Evolutionary conservation across 2,329 filamentous ascomycete genomes (phyloP), one percentile per base, ranked within the genome.

Genomic region (Hirsutella minnesotensis): DNA sequence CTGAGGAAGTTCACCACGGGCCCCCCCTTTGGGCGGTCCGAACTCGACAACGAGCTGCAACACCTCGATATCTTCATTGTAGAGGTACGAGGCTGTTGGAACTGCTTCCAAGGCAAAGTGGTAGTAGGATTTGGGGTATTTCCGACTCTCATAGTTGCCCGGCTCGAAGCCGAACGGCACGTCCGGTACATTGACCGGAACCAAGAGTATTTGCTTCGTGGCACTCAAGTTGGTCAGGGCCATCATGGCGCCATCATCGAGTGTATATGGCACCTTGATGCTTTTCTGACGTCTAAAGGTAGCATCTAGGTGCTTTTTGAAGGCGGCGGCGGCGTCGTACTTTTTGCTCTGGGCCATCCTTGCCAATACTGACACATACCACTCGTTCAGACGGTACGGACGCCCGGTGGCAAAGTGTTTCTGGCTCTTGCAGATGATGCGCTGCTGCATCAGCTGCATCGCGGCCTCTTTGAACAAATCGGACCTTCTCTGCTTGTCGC

Each of bases 81-180:
- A 76, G 13, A 73, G 53, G 56, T 86, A 88, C 0, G 48, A 56
- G 50, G 82, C 84, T 0, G 80, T 83, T 1, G 79, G 79, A 1
- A 68, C 61, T 18, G 79, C 68, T 36, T 74, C 68, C 30, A 86
- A 65, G 9, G 71, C 68, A 58, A 85, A 86, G 49, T 76, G 73
- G 40, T 85, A 71, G 51, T 77, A 76, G 29, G 69, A 69, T 50
- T 81, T 81, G 30, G 83, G 75, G 47, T 81, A 79, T 45, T 77
- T 76, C 43, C 81, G 72, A 19, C 79, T 81, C 53, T 84, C 77
- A 58, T 88, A 88, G 49, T 83, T 78, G 15, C 76, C 76, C 8
- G 81, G 80, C 42, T 77, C 73, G 53, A 87, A 83, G 1, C 84
- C 83, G 55, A 83, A 81, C 2, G 79, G 78, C 24, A 84, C 77